Evolutionary conservation across 108 stramenopile species (phyloP).

Genomic region (Conticribra guillardii): DNA sequence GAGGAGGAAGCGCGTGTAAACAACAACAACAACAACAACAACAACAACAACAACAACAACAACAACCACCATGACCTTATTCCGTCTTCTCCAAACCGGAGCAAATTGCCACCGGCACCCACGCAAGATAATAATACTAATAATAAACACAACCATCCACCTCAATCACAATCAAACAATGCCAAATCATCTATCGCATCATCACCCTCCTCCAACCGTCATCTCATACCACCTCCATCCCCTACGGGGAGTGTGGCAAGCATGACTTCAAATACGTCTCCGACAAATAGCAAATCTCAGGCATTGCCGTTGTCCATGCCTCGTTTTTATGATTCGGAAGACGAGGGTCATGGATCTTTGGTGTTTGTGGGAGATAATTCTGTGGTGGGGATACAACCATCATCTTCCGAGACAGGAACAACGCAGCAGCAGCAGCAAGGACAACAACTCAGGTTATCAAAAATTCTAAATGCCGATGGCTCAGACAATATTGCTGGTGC

Average conservation of each 20-base stretch:
- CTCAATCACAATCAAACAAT: neutral
- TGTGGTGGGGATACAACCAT: neutral
- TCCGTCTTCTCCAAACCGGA: neutral
- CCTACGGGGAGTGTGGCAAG: neutral
- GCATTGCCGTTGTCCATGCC: slow-evolving; percentile 12
- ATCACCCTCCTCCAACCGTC: neutral
- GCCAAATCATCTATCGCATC: neutral
- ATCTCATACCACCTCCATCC: neutral
- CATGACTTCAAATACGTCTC: neutral
- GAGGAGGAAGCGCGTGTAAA: slow-evolving; percentile 10
- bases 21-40: neutral
- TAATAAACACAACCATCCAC: neutral
- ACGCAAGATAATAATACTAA: no score
- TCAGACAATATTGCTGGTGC: neutral
- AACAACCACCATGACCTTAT: neutral
- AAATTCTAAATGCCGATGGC: slow-evolving; percentile 14
- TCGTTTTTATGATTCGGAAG: slow-evolving; percentile 43
- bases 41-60: neutral
- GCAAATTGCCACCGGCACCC: neutral
- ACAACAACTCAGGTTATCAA: slow-evolving; percentile 25
- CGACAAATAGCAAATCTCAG: slow-evolving; percentile 2
- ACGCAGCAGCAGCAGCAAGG: slow-evolving; percentile 15
- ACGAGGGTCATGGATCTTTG: slow-evolving; percentile 28
- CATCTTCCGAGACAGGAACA: slow-evolving; percentile 17
- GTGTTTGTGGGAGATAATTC: slow-evolving; percentile 28